phyloP scores from a whole-genome alignment of 2,329 filamentous ascomycete genomes.

The Dactylonectria estremocensis region DNA sequence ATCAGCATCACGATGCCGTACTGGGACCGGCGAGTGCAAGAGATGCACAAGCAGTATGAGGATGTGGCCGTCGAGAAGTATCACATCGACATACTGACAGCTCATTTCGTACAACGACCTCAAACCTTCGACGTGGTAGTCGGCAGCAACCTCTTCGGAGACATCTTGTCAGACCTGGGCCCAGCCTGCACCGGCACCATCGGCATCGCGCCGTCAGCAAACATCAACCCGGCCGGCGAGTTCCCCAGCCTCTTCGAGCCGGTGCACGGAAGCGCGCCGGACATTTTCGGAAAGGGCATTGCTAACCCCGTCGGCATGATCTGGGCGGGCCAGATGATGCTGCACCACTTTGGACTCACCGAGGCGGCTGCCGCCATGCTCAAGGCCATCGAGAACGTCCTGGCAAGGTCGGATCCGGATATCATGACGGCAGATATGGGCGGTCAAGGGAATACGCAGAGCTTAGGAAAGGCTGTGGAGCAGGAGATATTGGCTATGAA shows the following conservation, averaged over 20 bases:
- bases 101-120: constrained; percentile 73
- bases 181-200: constrained; percentile 80
- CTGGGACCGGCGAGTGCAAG: constrained; percentile 74
- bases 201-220: constrained; percentile 80
- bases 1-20: constrained; percentile 78
- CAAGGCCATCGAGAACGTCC: constrained; percentile 75
- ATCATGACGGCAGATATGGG: constrained; percentile 53
- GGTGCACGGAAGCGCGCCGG: constrained; percentile 81
- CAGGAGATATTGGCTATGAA: constrained; percentile 27
- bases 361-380: constrained; percentile 67
- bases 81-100: constrained; percentile 77
- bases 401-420: constrained; percentile 59
- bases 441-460: constrained; percentile 46
- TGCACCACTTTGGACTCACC: constrained; percentile 45
- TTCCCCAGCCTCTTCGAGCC: constrained; percentile 73
- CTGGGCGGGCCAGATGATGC: constrained; percentile 78
- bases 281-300: constrained; percentile 81
- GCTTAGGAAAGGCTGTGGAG: constrained; percentile 41
- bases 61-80: constrained; percentile 76
- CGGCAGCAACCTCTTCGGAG: constrained; percentile 74
- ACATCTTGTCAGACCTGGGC: constrained; percentile 80
- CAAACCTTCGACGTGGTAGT: constrained; percentile 75
- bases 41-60: constrained; percentile 69
- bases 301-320: constrained; percentile 82
- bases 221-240: constrained; percentile 72